These are phyloP conservation scores for Ilyonectria destructans DNA, from an alignment of 2,329 filamentous ascomycete species.

Conservation along the genomic window DNA sequence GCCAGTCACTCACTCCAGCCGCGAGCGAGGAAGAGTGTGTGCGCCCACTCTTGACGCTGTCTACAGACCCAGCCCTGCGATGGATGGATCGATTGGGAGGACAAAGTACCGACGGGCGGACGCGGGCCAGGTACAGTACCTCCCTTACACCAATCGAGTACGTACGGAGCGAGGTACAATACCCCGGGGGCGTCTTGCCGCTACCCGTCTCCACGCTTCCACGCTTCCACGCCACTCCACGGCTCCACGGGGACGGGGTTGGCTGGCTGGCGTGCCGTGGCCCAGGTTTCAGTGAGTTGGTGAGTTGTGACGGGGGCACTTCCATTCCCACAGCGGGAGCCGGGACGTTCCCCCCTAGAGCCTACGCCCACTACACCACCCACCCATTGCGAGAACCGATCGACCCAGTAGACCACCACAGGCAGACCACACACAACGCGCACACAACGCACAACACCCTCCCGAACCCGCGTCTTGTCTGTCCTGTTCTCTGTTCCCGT, in stretches of 20 bases:
- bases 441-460: constrained; percentile 1
- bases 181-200: constrained; percentile 19
- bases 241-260: constrained; percentile 23
- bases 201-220: constrained; percentile 32
- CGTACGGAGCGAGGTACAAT: constrained; percentile 13
- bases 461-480: constrained; percentile 16
- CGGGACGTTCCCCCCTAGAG: too few relatives aligned
- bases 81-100: neutral
- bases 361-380: neutral
- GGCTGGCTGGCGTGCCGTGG: constrained; percentile 6
- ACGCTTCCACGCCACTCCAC: constrained; percentile 23
- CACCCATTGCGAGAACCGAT: neutral
- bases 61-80: neutral
- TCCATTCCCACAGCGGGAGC: too few relatives aligned
- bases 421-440: neutral
- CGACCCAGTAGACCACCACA: neutral
- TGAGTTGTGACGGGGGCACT: neutral
- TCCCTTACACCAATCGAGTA: neutral
- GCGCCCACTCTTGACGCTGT: neutral
- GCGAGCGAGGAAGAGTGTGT: neutral
- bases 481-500: constrained; percentile 13
- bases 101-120: too few relatives aligned
- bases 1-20: neutral
- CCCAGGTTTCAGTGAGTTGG: constrained; percentile 28
- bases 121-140: neutral